A percentile compares a stretch with the other conserved stretches of the same genome.
Conservation (phyloP, 108 stramenopile species). For the Nannochloropsis salina region DNA sequence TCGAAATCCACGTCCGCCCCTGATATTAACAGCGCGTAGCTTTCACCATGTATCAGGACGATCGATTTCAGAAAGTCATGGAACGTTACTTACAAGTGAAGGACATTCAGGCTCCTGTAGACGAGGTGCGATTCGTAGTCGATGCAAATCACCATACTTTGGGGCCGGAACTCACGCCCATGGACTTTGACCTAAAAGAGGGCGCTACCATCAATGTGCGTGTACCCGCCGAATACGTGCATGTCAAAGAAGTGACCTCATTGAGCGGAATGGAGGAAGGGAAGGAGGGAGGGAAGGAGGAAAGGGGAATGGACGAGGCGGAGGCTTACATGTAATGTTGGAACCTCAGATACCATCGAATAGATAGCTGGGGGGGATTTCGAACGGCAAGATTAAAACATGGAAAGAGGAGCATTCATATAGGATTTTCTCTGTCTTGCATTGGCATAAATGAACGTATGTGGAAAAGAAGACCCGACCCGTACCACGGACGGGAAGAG, state of each 20-base stretch:
- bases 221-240: neutral
- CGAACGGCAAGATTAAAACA: too few relatives aligned
- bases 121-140: constrained; percentile 13
- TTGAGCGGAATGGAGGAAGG: constrained; percentile 1
- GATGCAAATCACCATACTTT: neutral
- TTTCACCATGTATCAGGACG: neutral
- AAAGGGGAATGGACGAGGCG: constrained; percentile 13
- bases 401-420: too few relatives aligned
- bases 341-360: too few relatives aligned
- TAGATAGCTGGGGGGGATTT: too few relatives aligned
- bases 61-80: constrained; percentile 14
- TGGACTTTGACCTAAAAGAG: neutral
- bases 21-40: neutral
- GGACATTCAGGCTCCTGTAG: neutral
- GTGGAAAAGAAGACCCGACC: too few relatives aligned
- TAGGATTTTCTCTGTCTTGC: too few relatives aligned
- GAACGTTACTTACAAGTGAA: neutral
- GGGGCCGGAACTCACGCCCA: neutral
- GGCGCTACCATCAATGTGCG: neutral
- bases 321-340: neutral
- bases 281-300: neutral
- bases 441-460: too few relatives aligned
- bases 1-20: too few relatives aligned
- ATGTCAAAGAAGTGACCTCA: neutral
- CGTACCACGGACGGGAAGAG: too few relatives aligned